A percentile compares a stretch with the other conserved stretches of the same genome.
Conservation (phyloP, 2,329 filamentous ascomycete species). For the Rutstroemia sp. region DNA sequence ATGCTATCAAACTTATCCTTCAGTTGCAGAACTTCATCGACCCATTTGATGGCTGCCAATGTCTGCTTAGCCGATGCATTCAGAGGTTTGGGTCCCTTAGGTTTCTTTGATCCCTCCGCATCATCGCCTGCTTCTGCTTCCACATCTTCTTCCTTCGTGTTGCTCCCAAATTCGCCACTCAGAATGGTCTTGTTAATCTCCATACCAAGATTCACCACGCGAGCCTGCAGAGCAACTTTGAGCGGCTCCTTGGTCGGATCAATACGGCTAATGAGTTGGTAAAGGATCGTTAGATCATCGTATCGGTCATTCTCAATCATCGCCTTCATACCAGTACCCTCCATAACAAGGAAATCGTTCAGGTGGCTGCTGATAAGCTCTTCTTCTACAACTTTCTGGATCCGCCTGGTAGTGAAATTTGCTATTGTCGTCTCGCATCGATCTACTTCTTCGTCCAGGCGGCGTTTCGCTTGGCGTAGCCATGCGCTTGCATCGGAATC, state of each 20-base stretch:
- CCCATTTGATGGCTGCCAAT: slow-evolving; percentile 84
- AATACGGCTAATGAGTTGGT: slow-evolving; percentile 69
- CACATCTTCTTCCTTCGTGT: slow-evolving; percentile 27
- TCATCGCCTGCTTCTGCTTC: slow-evolving; percentile 43
- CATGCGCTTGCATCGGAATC: slow-evolving; percentile 77
- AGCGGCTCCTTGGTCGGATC: slow-evolving; percentile 67
- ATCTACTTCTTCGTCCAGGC: slow-evolving; percentile 73
- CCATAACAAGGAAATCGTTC: slow-evolving; percentile 73
- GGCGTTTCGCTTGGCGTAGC: slow-evolving; percentile 65
- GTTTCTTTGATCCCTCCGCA: slow-evolving; percentile 30
- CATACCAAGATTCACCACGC: slow-evolving; percentile 70
- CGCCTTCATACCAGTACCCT: slow-evolving; percentile 72
- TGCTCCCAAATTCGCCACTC: slow-evolving; percentile 44
- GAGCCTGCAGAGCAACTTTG: slow-evolving; percentile 61
- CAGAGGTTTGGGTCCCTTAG: slow-evolving; percentile 35
- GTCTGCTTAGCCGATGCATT: slow-evolving; percentile 70
- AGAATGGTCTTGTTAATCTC: slow-evolving; percentile 69
- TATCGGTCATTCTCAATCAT: slow-evolving; percentile 89
- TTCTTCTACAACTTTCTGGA: slow-evolving; percentile 69
- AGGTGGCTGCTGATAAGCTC: slow-evolving; percentile 74
- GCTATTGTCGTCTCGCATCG: slow-evolving; percentile 80
- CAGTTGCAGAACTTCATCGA: slow-evolving; percentile 77
- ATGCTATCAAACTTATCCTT: slow-evolving; percentile 88
- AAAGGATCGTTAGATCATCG: slow-evolving; percentile 73
- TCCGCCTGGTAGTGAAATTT: slow-evolving; percentile 61